phyloP scores from a whole-genome alignment of 306 rosid genomes.

The Cucurbita pepo region DNA sequence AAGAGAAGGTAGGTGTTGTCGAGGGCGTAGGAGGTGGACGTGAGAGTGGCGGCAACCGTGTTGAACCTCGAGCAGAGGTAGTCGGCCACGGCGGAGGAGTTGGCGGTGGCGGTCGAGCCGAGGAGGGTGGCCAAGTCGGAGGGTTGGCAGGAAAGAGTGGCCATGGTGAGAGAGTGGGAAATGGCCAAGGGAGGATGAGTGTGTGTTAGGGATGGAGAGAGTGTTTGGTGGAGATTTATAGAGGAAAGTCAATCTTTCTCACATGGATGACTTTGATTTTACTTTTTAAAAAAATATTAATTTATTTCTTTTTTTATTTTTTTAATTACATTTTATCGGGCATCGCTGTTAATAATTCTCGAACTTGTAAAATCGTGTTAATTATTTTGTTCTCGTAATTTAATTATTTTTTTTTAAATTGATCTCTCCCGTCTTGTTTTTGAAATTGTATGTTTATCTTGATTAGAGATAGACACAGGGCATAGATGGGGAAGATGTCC shows the following conservation, averaged over 20 bases:
- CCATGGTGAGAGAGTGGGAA: conserved; percentile 14
- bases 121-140: conserved; percentile 29
- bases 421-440: too few relatives aligned
- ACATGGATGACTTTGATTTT: neutral
- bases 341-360: too few relatives aligned
- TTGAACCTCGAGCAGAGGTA: conserved; percentile 39
- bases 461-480: too few relatives aligned
- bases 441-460: too few relatives aligned
- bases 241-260: neutral
- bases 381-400: too few relatives aligned
- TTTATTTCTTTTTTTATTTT: too few relatives aligned
- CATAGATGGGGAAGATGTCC: too few relatives aligned
- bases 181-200: neutral
- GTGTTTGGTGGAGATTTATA: neutral
- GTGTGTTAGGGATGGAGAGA: neutral
- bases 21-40: conserved; percentile 38
- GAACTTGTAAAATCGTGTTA: too few relatives aligned
- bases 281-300: neutral
- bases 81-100: conserved; percentile 28
- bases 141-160: conserved; percentile 38
- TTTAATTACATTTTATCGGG: too few relatives aligned
- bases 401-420: too few relatives aligned
- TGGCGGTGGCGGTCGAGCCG: conserved; percentile 1
- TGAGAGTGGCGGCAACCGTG: conserved; percentile 17
- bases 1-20: conserved; percentile 46